A percentile compares a stretch with the other conserved stretches of the same genome.
These are phyloP conservation scores for Cyclotella distinguenda DNA, from an alignment of 108 stramenopile species.

Conservation along the genomic window DNA sequence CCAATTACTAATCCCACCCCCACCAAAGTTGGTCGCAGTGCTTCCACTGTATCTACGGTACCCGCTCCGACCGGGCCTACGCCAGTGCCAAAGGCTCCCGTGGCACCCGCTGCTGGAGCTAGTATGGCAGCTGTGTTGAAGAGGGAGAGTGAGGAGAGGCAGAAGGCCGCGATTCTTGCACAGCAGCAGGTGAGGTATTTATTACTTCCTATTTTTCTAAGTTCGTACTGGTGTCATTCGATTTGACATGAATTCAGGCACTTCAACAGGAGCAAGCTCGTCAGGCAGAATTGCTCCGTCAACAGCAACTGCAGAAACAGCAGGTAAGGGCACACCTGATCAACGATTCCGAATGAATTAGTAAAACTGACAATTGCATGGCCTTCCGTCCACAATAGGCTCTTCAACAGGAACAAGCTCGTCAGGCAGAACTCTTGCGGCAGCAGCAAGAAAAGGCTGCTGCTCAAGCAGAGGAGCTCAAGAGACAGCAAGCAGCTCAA, in stretches of 20 bases:
- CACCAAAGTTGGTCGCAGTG: slow-evolving; percentile 32
- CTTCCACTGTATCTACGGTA: slow-evolving; percentile 37
- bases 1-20: slow-evolving; percentile 38
- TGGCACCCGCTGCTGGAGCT: slow-evolving; percentile 51
- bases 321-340: slow-evolving; percentile 21
- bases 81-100: slow-evolving; percentile 52
- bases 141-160: slow-evolving; percentile 85
- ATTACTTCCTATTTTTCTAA: background rate
- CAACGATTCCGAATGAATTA: too few relatives aligned
- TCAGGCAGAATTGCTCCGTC: slow-evolving; percentile 62
- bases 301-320: slow-evolving; percentile 64
- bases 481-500: slow-evolving; percentile 61
- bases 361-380: too few relatives aligned
- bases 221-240: background rate
- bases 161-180: slow-evolving; percentile 61
- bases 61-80: slow-evolving; percentile 50
- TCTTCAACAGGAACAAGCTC: slow-evolving; percentile 66
- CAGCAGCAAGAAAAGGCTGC: slow-evolving; percentile 54
- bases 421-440: slow-evolving; percentile 52
- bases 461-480: slow-evolving; percentile 55
- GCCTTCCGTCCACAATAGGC: background rate
- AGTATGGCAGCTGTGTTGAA: slow-evolving; percentile 90
- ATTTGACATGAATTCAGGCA: slow-evolving; percentile 2
- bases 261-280: slow-evolving; percentile 53
- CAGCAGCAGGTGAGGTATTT: slow-evolving; percentile 49